phyloP scores from a whole-genome alignment of 1,284 basidiomycete species.

The Microbotryum silenes-acaulis region DNA sequence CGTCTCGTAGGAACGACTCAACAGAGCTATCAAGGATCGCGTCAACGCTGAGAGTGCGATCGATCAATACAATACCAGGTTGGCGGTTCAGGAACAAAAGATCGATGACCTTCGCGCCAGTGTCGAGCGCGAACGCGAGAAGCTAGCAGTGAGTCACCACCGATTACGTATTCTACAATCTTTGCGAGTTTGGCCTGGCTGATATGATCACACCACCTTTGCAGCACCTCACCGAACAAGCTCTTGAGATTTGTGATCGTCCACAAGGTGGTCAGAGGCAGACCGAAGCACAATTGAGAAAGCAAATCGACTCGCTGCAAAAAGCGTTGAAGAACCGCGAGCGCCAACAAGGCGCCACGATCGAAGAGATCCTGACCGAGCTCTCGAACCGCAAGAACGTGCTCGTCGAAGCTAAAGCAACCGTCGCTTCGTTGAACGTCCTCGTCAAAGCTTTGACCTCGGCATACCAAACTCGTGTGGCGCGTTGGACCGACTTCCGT shows the following conservation, averaged over 20 bases:
- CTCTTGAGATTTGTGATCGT: constrained; percentile 54
- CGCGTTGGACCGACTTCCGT: constrained; percentile 79
- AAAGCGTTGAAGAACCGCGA: constrained; percentile 62
- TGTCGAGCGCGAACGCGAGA: background rate
- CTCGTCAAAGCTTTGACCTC: constrained; percentile 51
- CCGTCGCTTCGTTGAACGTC: constrained; percentile 25
- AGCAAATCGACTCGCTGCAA: constrained; percentile 56
- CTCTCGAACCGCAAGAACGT: constrained; percentile 39
- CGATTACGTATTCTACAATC: background rate
- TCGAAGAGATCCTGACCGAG: constrained; percentile 66
- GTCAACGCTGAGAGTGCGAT: constrained; percentile 7
- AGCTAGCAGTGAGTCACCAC: background rate
- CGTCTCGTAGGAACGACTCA: constrained; percentile 39
- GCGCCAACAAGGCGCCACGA: constrained; percentile 61
- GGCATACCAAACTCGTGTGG: constrained; percentile 58
- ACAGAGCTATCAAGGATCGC: constrained; percentile 47
- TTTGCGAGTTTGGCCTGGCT: constrained; percentile 8
- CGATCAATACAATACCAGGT: constrained; percentile 2
- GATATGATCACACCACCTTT: background rate
- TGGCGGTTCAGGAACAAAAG: background rate
- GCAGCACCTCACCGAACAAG: constrained; percentile 61
- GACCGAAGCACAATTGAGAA: constrained; percentile 51
- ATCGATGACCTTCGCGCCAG: background rate
- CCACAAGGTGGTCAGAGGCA: constrained; percentile 51
- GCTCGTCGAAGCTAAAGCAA: constrained; percentile 51